Percentiles rank a stretch among this genome's conserved stretches.
phyloP scores from a whole-genome alignment of 225 moss, liverwort and hornwort species.

The Sphagnum contortum region DNA sequence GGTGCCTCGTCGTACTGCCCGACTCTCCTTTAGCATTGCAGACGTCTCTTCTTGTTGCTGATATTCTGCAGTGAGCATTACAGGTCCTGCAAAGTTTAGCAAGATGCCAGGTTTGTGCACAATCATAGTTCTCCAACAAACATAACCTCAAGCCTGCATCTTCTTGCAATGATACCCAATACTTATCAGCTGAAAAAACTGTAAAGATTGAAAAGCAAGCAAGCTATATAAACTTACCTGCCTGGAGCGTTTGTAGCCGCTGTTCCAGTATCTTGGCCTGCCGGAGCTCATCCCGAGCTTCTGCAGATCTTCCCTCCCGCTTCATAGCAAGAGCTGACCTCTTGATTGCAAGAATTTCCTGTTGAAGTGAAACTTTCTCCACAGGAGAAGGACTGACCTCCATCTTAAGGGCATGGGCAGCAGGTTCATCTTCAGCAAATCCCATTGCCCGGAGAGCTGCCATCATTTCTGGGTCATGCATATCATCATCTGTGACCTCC shows the following conservation, averaged over 20 bases:
- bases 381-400: constrained; percentile 35
- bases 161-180: too few relatives aligned
- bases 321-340: constrained; percentile 71
- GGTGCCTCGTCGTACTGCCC: constrained; percentile 26
- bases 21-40: constrained; percentile 47
- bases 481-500: constrained; percentile 61
- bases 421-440: constrained; percentile 60
- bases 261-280: constrained; percentile 69
- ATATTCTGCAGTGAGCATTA: constrained; percentile 12
- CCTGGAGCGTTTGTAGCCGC: constrained; percentile 69
- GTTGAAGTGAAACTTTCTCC: constrained; percentile 60
- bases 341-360: constrained; percentile 80
- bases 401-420: constrained; percentile 16
- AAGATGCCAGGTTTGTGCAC: too few relatives aligned
- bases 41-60: constrained; percentile 53
- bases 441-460: constrained; percentile 63
- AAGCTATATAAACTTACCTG: constrained; percentile 20
- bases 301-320: constrained; percentile 54
- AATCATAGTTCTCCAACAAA: neutral
- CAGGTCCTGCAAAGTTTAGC: neutral
- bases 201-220: too few relatives aligned
- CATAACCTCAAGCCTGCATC: neutral
- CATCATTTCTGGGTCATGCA: constrained; percentile 64
- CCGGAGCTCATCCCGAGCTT: constrained; percentile 71
- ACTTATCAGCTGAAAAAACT: too few relatives aligned